Percentiles rank a stretch among this genome's conserved stretches.
These are phyloP conservation scores for Canariomyces notabilis DNA, from an alignment of 2,329 filamentous ascomycete species.

Conservation along the genomic window DNA sequence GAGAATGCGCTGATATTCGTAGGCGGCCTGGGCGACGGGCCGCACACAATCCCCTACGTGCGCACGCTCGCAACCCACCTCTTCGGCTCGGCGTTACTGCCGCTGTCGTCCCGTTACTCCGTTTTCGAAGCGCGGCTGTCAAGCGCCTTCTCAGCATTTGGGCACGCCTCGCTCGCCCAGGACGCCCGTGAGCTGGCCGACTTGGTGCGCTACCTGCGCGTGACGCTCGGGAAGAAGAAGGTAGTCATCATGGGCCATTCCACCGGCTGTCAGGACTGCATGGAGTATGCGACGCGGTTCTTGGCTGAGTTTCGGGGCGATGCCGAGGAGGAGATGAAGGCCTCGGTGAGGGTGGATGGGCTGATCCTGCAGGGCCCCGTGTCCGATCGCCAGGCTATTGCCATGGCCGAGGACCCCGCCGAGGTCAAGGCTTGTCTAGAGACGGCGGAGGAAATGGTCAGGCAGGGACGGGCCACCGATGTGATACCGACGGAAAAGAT, in stretches of 20 bases:
- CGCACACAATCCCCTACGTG: conserved; percentile 58
- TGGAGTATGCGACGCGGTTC: conserved; percentile 43
- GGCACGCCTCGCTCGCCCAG: conserved; percentile 44
- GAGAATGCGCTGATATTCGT: conserved; percentile 63
- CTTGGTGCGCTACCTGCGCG: conserved; percentile 50
- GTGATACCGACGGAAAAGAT: conserved; percentile 47
- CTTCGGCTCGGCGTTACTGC: conserved; percentile 21
- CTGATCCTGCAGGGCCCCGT: conserved; percentile 77
- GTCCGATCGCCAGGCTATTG: conserved; percentile 66
- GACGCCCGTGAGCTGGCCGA: conserved; percentile 51
- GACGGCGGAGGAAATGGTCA: conserved; percentile 50
- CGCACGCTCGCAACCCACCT: conserved; percentile 42
- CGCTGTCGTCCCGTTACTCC: conserved; percentile 41
- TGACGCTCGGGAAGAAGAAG: conserved; percentile 41
- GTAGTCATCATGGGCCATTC: conserved; percentile 56
- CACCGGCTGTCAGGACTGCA: conserved; percentile 56
- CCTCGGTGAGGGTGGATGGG: conserved; percentile 51
- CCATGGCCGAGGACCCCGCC: conserved; percentile 38
- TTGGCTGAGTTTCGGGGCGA: background rate
- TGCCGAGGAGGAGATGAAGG: background rate
- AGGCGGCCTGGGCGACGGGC: conserved; percentile 65
- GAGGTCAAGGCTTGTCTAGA: conserved; percentile 42
- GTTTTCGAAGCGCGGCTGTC: conserved; percentile 53
- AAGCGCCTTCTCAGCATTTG: conserved; percentile 51
- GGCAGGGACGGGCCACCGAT: conserved; percentile 48